Conservation (phyloP, 2,329 filamentous ascomycete species). For the Curvularia spicifera region DNA sequence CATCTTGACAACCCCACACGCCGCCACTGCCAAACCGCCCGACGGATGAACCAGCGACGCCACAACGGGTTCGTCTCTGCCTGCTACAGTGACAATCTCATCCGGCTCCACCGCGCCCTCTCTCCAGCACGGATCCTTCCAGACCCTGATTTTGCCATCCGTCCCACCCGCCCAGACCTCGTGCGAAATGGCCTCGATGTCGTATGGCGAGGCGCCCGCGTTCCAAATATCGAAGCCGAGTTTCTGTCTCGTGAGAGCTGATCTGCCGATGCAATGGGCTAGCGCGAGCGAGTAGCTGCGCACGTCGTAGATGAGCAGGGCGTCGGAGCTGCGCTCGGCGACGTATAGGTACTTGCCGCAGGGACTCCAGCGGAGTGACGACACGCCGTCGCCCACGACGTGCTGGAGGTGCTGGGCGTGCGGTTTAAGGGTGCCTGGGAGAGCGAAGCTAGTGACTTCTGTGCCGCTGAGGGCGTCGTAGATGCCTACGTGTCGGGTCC, state of each 20-base stretch:
- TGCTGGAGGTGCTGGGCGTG: slow-evolving; percentile 9
- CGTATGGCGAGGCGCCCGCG: slow-evolving; percentile 32
- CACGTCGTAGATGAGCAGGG: slow-evolving; percentile 65
- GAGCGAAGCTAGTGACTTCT: slow-evolving; percentile 59
- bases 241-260: slow-evolving; percentile 60
- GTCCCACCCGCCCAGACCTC: slow-evolving; percentile 66
- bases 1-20: slow-evolving; percentile 26
- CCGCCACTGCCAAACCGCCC: slow-evolving; percentile 33
- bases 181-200: slow-evolving; percentile 39
- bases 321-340: slow-evolving; percentile 63
- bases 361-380: slow-evolving; percentile 63
- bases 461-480: slow-evolving; percentile 61
- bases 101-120: slow-evolving; percentile 49
- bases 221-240: slow-evolving; percentile 61
- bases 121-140: slow-evolving; percentile 40
- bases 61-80: slow-evolving; percentile 27
- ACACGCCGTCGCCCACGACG: slow-evolving; percentile 59
- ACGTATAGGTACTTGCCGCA: slow-evolving; percentile 65
- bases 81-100: slow-evolving; percentile 30
- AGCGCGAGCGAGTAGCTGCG: slow-evolving; percentile 60
- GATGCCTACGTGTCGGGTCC: slow-evolving; percentile 62
- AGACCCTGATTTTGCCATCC: slow-evolving; percentile 60
- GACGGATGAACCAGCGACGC: slow-evolving; percentile 33
- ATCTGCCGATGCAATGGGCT: slow-evolving; percentile 55
- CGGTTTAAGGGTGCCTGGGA: slow-evolving; percentile 38